Evolutionary conservation across 2,329 filamentous ascomycete species (phyloP), one percentile per base, ranked within the genome.

Genomic region (Lachnellula cervina): DNA sequence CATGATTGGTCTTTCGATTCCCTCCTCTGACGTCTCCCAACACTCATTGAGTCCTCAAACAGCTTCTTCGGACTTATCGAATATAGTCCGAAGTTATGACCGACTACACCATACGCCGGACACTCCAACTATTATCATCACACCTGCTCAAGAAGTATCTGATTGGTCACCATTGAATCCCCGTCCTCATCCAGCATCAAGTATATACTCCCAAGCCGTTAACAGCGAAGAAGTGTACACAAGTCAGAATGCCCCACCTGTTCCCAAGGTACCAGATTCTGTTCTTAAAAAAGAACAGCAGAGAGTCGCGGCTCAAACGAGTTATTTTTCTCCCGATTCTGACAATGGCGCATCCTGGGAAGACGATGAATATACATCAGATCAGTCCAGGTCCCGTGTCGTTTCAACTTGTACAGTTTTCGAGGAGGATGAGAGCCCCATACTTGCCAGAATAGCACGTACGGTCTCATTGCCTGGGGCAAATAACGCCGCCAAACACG

Each of bases 1-100:
- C 57, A 79, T 87, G 43, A 90, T 90, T 61, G 87, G 87, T 13
- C 83, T 90, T 50, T 79, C 81, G 14, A 74, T 90, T 46, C 81
- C 86, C 2, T 79, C 82, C 14, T 78, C 80, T 46, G 72, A 74
- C 35, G 60, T 74, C 28, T 70, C 66, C 62, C 72, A 69, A 42
- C 80, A 71, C 64, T 75, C 73, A 63, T 72, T 79, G 66, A 80
- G 77, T 54, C 79, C 80, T n/a, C 74, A 78, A 44, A 81, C 64
- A 43, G 62, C 62, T 48, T 60, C 49, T 46, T 65, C 67, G 56
- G 55, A 66, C 38, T 58, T 60, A 8, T 62, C 64, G 19, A 65
- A 59, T 23, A 62, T 64, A 44, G 50, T 63, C 19, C 55, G 54
- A 42, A 65, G 55, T 51, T 64, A 67, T 38, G 60, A 62, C 38